Base-by-base conservation (phyloP, 192 early-diverging fungal species). In the Martensiomyces pterosporus region DNA sequence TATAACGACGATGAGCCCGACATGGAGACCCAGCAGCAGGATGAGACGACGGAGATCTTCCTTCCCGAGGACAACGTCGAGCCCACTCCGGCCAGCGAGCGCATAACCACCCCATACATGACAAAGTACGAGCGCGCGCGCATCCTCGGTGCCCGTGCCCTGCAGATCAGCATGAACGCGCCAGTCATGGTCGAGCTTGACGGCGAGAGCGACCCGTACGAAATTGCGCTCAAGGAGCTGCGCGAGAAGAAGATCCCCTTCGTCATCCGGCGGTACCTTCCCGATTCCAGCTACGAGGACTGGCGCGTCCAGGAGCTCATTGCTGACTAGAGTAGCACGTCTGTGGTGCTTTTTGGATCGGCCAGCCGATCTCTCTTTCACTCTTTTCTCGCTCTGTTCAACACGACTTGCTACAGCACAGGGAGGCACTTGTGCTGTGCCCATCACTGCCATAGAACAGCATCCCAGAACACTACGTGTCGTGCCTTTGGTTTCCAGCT, bases 121-220 rank as follows among this genome's bases (percentile, higher is more conserved):
- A 98, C 96, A 43, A 97, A 95, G 64, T 98, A 98, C 76, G 96
- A 98, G 73, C 86, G 89, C 39, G 87, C 90, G 38, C 80, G 88
- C 60, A 80, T 92, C 46, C 68, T 93, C 32, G 91, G 91, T 33
- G 92, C 93, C 9, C 82, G 96, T 21, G 96, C 96, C 3, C 81
- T 97, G 57, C 93, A 98, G 65, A 92, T 98, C 55, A 89, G 85
- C 76, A 92, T 98, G 86, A 98, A 94, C 69, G 96, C 96, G n/a
- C 96, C 93, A 17, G 87, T 94, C n/a, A 85, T 94, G 79, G 90
- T 95, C 14, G 91, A 95, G 60, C 70, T 94, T 24, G 87, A 88
- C 39, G 92, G 92, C 37, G 93, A 97, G 67, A 82, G 87, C 8
- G 96, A 98, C 71, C 88, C 96, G 24, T 79, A 95, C 13, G 81